A percentile compares a stretch with the other conserved stretches of the same genome.
These are phyloP conservation scores for Moricandia arvensis DNA, from an alignment of 345 rosid species.

Conservation along the genomic window DNA sequence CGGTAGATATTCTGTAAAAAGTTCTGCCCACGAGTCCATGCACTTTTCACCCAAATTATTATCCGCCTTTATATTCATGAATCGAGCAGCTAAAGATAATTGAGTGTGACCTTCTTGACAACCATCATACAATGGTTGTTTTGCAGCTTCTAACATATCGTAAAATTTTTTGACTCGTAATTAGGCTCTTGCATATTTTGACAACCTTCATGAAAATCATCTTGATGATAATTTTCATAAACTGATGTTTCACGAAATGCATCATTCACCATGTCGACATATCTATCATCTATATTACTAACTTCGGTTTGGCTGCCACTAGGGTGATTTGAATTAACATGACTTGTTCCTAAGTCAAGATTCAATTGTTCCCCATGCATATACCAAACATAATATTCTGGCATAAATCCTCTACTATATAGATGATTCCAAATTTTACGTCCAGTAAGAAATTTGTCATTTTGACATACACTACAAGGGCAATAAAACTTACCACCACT, in stretches of 20 bases:
- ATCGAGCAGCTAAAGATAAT: background rate
- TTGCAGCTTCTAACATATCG: background rate
- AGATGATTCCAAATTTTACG: background rate
- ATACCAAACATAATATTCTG: background rate
- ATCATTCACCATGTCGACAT: too few species aligned
- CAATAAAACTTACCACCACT: background rate
- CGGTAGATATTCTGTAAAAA: too few species aligned
- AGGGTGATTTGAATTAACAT: too few species aligned
- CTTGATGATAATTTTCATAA: too few species aligned
- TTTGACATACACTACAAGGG: background rate
- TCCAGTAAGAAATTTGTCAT: background rate
- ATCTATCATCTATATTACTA: too few species aligned
- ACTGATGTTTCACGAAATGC: too few species aligned
- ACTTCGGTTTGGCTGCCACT: too few species aligned
- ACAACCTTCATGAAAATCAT: too few species aligned
- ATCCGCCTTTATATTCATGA: background rate
- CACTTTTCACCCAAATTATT: background rate
- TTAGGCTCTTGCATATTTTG: background rate
- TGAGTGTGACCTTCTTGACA: background rate
- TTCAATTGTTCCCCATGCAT: background rate
- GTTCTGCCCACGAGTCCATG: background rate
- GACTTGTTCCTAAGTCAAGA: too few species aligned
- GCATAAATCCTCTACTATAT: background rate
- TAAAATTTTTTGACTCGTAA: background rate
- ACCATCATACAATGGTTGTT: background rate